These are phyloP conservation scores for Pholiota microspora DNA, from an alignment of 768 basidiomycete genomes.

Conservation along the genomic window DNA sequence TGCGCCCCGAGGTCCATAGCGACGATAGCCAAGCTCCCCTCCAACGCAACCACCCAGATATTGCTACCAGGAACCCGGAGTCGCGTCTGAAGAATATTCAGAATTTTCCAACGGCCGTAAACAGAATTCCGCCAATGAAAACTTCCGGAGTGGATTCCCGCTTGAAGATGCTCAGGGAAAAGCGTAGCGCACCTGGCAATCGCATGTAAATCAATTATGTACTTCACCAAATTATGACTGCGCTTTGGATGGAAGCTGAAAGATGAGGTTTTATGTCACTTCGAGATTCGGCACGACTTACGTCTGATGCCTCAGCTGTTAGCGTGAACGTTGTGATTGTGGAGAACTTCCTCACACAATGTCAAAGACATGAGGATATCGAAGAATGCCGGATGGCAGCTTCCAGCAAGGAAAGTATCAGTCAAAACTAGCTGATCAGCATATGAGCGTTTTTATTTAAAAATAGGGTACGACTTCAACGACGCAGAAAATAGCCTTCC, in stretches of 20 bases:
- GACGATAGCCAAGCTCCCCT: constrained; percentile 7
- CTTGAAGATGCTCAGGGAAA: constrained; percentile 10
- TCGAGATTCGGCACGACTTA: background rate
- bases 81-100: constrained; percentile 6
- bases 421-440: background rate
- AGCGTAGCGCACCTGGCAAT: background rate
- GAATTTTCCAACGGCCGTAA: constrained; percentile 6
- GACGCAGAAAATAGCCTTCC: background rate
- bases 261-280: constrained; percentile 6
- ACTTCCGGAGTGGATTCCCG: constrained; percentile 6
- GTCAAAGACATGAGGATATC: no score
- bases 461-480: background rate
- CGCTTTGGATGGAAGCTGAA: background rate
- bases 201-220: constrained; percentile 1
- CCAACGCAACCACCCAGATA: constrained; percentile 12
- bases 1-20: constrained; percentile 15
- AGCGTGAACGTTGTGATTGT: no score
- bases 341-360: no score
- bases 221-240: background rate
- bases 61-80: constrained; percentile 3
- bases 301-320: background rate
- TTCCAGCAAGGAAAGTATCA: background rate
- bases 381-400: background rate
- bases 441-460: background rate
- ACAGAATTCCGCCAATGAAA: constrained; percentile 4